phyloP scores from a whole-genome alignment of 208 protist genomes.

The Leishmania arabica region DNA sequence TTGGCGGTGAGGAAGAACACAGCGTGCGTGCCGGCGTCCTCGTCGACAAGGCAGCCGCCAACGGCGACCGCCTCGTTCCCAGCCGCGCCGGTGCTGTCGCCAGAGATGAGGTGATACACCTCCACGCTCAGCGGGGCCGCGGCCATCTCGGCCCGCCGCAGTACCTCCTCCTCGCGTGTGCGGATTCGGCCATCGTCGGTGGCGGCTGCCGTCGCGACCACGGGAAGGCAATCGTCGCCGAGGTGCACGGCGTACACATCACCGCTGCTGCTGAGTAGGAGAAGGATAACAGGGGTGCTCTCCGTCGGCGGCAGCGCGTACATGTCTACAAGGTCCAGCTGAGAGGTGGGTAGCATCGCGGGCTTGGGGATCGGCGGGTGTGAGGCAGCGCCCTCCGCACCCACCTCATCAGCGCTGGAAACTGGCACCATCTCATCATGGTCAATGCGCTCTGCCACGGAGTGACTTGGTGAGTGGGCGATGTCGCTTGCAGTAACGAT shows the following conservation, averaged over 20 bases:
- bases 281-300: conserved; percentile 52
- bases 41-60: conserved; percentile 51
- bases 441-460: background rate
- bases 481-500: background rate
- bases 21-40: conserved; percentile 68
- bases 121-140: conserved; percentile 6
- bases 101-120: conserved; percentile 27
- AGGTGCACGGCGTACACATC: conserved; percentile 74
- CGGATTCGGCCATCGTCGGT: conserved; percentile 33
- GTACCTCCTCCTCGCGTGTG: conserved; percentile 12
- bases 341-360: conserved; percentile 5
- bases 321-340: conserved; percentile 52
- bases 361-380: background rate
- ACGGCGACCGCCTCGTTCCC: conserved; percentile 52
- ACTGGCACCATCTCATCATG: conserved; percentile 12
- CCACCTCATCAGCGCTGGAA: background rate
- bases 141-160: conserved; percentile 11
- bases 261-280: conserved; percentile 66
- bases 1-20: conserved; percentile 54
- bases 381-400: background rate
- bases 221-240: conserved; percentile 36
- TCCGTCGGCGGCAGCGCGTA: conserved; percentile 50
- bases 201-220: conserved; percentile 13
- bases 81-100: background rate
- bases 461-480: background rate